Conservation (phyloP, 176 grass and related monocot genomes). For the Oryza australiensis region DNA sequence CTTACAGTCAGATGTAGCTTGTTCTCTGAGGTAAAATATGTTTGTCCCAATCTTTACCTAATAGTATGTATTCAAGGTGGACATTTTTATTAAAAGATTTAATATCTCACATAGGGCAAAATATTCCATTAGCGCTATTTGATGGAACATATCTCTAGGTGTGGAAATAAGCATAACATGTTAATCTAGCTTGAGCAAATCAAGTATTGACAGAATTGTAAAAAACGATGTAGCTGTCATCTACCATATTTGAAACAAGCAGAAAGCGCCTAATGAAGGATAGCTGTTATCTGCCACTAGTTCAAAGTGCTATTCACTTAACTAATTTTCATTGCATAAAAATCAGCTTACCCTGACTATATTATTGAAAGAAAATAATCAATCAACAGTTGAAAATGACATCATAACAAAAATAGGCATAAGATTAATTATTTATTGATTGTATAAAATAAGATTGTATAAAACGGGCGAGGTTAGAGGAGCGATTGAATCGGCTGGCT, state of each 20-base stretch:
- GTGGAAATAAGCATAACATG: neutral
- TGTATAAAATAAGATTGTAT: constrained; percentile 6
- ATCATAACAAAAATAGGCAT: neutral
- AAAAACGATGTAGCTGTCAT: neutral
- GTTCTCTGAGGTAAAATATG: constrained; percentile 1
- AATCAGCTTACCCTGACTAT: neutral
- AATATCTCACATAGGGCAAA: neutral
- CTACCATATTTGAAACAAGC: neutral
- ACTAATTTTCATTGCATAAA: neutral
- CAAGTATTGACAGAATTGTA: neutral
- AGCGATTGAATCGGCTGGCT: too few species aligned
- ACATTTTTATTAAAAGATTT: neutral
- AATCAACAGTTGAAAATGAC: too few species aligned
- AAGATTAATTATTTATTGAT: neutral
- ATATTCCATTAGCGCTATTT: neutral
- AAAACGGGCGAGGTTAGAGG: too few species aligned
- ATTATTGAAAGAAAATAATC: neutral
- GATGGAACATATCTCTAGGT: neutral
- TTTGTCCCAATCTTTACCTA: constrained; percentile 9
- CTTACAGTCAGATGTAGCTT: neutral
- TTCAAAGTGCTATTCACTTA: neutral
- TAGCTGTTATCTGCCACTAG: neutral
- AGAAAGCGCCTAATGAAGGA: neutral
- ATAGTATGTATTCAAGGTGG: neutral
- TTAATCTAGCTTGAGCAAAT: neutral